Base-by-base conservation (phyloP, 2,329 filamentous ascomycete species). In the Pochonia chlamydosporia region DNA sequence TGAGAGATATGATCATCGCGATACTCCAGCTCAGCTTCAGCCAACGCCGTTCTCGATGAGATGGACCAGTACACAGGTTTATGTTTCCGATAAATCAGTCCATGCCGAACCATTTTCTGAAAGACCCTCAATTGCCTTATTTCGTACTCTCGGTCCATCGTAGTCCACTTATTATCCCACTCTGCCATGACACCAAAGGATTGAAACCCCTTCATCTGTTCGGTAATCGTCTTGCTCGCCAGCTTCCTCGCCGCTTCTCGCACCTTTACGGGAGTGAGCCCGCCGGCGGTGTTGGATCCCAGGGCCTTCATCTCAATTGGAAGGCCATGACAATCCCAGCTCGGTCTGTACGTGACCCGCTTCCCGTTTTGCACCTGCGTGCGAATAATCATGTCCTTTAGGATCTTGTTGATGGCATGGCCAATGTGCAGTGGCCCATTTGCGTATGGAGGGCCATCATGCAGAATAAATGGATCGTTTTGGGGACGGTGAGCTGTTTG, bases 281-380 rank as follows among this genome's bases (percentile, higher is more conserved):
- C 61, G 51, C 70, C 73, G 58, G 63, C 54, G 47, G 58, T 52
- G 52, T 64, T 64, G 55, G 70, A 67, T 57, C 87, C 86, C 14
- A 99, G 76, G 21, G 91, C 93, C 69, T 97, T 99, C 58, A 97
- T 78, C 74, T 99, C 93, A 61, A 99, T 99, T 1, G 93, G 93
- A 42, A 99, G 76, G 1, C 93, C 93, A 72, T 99, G 93, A 56
- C 93, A 99, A 64, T 99, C 95, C 93, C 93, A 99, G 40, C 93
- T 92, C 2, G 93, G 93, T 14, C 90, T 75, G 61, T 95, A 99
- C 33, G 82, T 75, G 28, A 97, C 84, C 52, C 81, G 76, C 59
- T 57, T 58, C 57, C 76, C 93, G 60, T 85, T 78, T 51, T 87
- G 82, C 50, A 97, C 72, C 69, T 96, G 83, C 51, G 85, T 82